Evolutionary conservation across 2,329 filamentous ascomycete species (phyloP).

Genomic region (Fusarium torulosum): DNA sequence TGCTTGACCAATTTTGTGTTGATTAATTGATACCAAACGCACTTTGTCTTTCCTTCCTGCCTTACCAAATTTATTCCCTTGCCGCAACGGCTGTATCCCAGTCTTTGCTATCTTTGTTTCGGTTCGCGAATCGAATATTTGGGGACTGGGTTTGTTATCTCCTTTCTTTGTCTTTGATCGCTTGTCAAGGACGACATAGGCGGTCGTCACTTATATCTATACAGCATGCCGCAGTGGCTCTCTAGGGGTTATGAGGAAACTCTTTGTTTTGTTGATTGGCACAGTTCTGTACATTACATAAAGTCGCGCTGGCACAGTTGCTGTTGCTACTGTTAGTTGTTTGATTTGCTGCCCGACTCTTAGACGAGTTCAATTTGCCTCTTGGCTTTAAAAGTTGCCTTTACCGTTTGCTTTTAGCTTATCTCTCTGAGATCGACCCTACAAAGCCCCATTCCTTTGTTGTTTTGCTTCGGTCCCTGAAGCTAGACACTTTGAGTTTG

Average conservation of each 20-base stretch:
- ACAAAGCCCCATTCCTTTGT: slow-evolving; percentile 29
- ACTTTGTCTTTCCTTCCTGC: slow-evolving; percentile 36
- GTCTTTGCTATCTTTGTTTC: slow-evolving; percentile 36
- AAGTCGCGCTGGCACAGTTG: slow-evolving; percentile 59
- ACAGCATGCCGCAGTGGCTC: slow-evolving; percentile 51
- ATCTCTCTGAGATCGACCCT: slow-evolving; percentile 29
- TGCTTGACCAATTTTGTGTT: slow-evolving; percentile 50
- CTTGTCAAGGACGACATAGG: slow-evolving; percentile 46
- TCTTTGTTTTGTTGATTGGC: slow-evolving; percentile 52
- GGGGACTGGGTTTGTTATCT: slow-evolving; percentile 50
- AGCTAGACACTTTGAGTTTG: slow-evolving; percentile 29
- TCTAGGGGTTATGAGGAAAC: slow-evolving; percentile 55
- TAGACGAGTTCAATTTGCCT: slow-evolving; percentile 55
- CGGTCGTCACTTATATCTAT: slow-evolving; percentile 44
- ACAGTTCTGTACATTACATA: slow-evolving; percentile 69
- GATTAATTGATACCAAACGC: slow-evolving; percentile 57
- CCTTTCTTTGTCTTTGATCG: slow-evolving; percentile 38
- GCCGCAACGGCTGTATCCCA: slow-evolving; percentile 45
- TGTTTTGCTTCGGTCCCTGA: slow-evolving; percentile 39
- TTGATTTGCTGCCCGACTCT: slow-evolving; percentile 53
- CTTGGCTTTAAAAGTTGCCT: slow-evolving; percentile 52
- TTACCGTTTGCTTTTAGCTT: slow-evolving; percentile 44
- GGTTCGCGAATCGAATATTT: slow-evolving; percentile 32
- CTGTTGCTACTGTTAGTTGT: slow-evolving; percentile 55
- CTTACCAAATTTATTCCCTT: slow-evolving; percentile 42